Evolutionary conservation across 352 stramenopile genomes (phyloP), one percentile per base, ranked within the genome.

Genomic region (Phytopythium oedochilum): DNA sequence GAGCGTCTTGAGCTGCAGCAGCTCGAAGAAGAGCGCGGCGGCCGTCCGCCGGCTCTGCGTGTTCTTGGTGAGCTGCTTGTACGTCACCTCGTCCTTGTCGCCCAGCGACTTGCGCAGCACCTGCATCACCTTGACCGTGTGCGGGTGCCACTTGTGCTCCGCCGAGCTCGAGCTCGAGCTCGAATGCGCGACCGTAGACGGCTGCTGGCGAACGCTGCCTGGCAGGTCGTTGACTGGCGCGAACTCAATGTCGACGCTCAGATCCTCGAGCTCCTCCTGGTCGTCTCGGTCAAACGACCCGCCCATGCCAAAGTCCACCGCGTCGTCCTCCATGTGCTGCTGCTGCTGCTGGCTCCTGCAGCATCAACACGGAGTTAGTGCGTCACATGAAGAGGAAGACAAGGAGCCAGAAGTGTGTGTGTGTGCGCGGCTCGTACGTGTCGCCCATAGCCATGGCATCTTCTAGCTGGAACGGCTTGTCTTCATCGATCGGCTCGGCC

Each of bases 1-100:
- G 63, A 97, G 95, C 5, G 96, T 98, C 72, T 99, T 98, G n/a
- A 99, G 77, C 69, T 98, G 87, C 3, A 99, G 80, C 18, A 98
- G 77, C 67, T 99, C 95, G 59, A 99, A 98, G 70, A 99, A 99
- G 36, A 97, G 78, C 42, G 84, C 92, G 12, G 93, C 89, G 23
- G 94, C 96, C 46, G 91, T 98, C 43, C 94, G 72, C 58, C 84
- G 77, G 57, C 69, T 92, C 46, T 86, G 70, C 6, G 81, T 94
- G 40, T 86, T 76, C 57, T 92, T 89, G 0, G 86, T 92, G 8
- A 97, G 66, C 39, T 90, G 74, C 40, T 93, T 84, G 73, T 94
- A 96, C 20, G 80, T 94, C 31, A 95, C 75, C 29, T 87, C 69
- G 47, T 83, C 72, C 63, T 96, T 92, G 49, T 93, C 62, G 17